Evolutionary conservation across 2,329 filamentous ascomycete species (phyloP), one percentile per base, ranked within the genome.

Genomic region (Penicillium sp.): DNA sequence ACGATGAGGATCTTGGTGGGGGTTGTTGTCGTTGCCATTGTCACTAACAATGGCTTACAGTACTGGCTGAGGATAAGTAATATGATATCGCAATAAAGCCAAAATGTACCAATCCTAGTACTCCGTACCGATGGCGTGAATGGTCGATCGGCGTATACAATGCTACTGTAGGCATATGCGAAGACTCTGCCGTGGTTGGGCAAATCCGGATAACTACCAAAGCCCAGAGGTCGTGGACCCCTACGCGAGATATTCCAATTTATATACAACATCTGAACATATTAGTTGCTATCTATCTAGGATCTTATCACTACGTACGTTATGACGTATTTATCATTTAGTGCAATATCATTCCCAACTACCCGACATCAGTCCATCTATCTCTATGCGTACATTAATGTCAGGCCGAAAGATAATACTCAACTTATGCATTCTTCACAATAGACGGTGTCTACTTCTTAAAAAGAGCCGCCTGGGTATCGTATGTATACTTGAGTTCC

Each of bases 401-500:
- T 43, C 40, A 43, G 40, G 40, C 40, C 18, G 20, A 43, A 43
- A 12, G 5, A 3, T 43, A 14, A 14, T 21, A 43, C 40, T 20
- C 40, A 43, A 43, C 12, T 8, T 7, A 12, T 35, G 16, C 16
- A 35, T 35, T 14, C 4, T 8, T 28, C 26, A 8, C 30, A 16
- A 35, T 16, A 35, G 12, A 35, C 2, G 12, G 16, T 40, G 8
- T 33, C 57, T 63, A 63, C 45, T 63, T 65, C 55, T 68, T 68
- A 60, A 87, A 88, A 55, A 89, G 64, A 14, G 79, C 83, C 69
- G 83, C 75, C 63, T 79, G 72, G 6, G 86, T 84, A 66, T 90
- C 78, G 64, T 89, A 90, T 14, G 78, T 81, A 64, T 90, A 90
- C 68, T 82, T 80, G 54, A 89, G 70, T 50, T 88, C 84, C 38